Percentiles rank a stretch among this genome's conserved stretches.
These are phyloP conservation scores for Solanum acaule DNA, from an alignment of 257 asterid genomes.

Conservation along the genomic window DNA sequence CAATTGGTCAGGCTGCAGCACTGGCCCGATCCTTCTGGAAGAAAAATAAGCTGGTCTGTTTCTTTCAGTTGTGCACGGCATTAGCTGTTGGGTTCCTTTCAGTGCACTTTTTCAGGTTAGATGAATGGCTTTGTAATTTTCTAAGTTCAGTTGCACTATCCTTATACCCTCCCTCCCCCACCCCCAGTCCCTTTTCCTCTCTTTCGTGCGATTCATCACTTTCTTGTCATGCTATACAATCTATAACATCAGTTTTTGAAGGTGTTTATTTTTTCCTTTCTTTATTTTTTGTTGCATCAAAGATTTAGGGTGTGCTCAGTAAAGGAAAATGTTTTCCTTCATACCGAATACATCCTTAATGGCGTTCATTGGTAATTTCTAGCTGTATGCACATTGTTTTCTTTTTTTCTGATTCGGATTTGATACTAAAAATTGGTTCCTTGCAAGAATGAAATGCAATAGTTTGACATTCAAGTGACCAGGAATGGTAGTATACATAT, in stretches of 20 bases:
- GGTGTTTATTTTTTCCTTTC: background rate
- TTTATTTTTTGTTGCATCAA: background rate
- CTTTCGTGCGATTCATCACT: background rate
- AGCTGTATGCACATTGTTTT: background rate
- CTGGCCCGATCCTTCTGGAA: conserved; percentile 29
- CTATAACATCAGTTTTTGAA: background rate
- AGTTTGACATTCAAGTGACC: background rate
- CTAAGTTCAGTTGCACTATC: background rate
- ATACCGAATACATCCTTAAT: background rate
- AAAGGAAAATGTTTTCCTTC: background rate
- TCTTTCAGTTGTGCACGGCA: conserved; percentile 35
- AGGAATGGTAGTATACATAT: background rate
- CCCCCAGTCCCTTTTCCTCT: background rate
- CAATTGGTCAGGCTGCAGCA: conserved; percentile 26
- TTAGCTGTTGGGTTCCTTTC: conserved; percentile 42
- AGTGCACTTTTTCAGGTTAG: conserved; percentile 78
- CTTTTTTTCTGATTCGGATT: background rate
- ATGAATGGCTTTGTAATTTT: background rate
- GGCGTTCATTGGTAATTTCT: background rate
- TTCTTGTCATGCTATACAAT: background rate
- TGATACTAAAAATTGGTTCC: background rate
- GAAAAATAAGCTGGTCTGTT: conserved; percentile 26
- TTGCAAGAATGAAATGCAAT: background rate
- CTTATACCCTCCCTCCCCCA: background rate
- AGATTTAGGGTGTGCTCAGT: background rate